These are phyloP conservation scores for Ophiostoma australiae DNA, from an alignment of 2,329 filamentous ascomycete species.

Conservation along the genomic window DNA sequence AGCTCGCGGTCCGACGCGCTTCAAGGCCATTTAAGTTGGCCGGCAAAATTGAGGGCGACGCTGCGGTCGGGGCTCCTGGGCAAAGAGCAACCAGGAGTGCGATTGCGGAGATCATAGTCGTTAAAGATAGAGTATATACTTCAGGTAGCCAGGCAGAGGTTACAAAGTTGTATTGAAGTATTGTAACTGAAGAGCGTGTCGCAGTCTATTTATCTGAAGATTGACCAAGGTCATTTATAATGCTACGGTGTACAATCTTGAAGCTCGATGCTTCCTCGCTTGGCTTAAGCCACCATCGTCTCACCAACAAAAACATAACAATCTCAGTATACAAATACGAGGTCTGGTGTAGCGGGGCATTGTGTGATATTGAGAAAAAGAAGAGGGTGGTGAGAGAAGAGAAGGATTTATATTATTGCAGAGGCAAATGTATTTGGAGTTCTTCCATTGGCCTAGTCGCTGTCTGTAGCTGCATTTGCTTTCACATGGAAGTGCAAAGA, in stretches of 20 bases:
- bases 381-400: too few species aligned
- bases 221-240: neutral
- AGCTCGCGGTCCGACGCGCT: slow-evolving; percentile 7
- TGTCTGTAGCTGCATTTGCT: neutral
- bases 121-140: neutral
- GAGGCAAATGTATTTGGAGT: too few species aligned
- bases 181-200: too few species aligned
- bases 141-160: neutral
- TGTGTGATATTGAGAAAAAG: neutral
- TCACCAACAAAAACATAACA: neutral
- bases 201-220: neutral
- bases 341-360: neutral
- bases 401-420: too few species aligned
- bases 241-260: neutral
- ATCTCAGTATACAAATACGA: neutral
- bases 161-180: neutral
- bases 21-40: neutral
- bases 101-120: neutral
- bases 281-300: neutral
- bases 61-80: neutral
- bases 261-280: neutral
- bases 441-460: too few species aligned
- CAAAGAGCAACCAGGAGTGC: neutral
- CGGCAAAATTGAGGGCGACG: neutral
- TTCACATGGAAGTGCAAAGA: neutral